A percentile compares a stretch with the other conserved stretches of the same genome.
These are phyloP conservation scores for Nemophila menziesii DNA, from an alignment of 257 asterid genomes.

Conservation along the genomic window DNA sequence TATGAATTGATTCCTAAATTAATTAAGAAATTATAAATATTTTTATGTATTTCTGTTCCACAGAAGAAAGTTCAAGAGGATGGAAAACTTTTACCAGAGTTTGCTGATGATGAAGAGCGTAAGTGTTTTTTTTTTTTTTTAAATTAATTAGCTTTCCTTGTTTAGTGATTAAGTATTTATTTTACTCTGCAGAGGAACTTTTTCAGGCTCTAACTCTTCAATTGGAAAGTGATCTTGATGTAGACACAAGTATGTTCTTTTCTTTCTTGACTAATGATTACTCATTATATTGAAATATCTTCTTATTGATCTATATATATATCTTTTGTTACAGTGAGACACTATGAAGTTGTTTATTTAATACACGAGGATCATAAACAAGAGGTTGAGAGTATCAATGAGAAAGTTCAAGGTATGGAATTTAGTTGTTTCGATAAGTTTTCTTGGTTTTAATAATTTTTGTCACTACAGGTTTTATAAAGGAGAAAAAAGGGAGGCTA, in stretches of 20 bases:
- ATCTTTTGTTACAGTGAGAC: slow-evolving; percentile 55
- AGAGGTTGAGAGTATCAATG: slow-evolving; percentile 67
- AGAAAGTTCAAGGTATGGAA: slow-evolving; percentile 82
- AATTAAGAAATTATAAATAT: slow-evolving; percentile 4
- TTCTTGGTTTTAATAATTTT: no score
- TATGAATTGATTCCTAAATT: not conserved
- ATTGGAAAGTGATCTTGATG: slow-evolving; percentile 69
- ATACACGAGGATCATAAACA: slow-evolving; percentile 73
- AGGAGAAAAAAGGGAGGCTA: slow-evolving; percentile 78
- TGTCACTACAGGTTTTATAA: slow-evolving; percentile 42
- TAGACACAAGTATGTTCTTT: slow-evolving; percentile 52
- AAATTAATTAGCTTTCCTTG: not conserved
- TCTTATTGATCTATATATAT: slow-evolving; percentile 6
- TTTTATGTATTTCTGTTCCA: slow-evolving; percentile 14
- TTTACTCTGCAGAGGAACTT: slow-evolving; percentile 58
- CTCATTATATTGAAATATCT: not conserved
- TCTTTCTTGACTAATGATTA: not conserved
- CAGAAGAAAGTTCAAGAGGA: slow-evolving; percentile 68
- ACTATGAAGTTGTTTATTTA: slow-evolving; percentile 87
- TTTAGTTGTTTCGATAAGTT: no score
- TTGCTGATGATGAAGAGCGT: slow-evolving; percentile 85
- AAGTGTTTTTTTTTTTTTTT: slow-evolving; percentile 16
- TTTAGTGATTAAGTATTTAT: slow-evolving; percentile 7
- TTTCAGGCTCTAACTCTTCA: slow-evolving; percentile 57
- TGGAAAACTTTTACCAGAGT: slow-evolving; percentile 70